Percentiles rank a stretch among this genome's conserved stretches.
phyloP scores from a whole-genome alignment of 768 basidiomycete genomes.

The Suillus brevipes region DNA sequence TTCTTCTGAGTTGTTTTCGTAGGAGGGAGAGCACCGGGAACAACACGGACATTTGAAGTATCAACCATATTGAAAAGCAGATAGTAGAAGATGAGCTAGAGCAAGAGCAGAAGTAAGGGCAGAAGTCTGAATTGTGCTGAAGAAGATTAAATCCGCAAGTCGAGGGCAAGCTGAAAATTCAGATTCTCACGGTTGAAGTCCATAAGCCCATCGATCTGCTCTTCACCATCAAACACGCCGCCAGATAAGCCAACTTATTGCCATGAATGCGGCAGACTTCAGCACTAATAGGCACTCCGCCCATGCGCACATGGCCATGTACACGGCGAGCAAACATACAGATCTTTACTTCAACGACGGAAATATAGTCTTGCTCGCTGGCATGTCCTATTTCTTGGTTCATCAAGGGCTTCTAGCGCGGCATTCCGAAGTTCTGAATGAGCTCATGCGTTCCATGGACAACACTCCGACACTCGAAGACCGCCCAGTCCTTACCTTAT shows the following conservation, averaged over 20 bases:
- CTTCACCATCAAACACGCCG: neutral
- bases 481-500: constrained; percentile 52
- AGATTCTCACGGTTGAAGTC: constrained; percentile 12
- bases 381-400: constrained; percentile 61
- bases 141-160: neutral
- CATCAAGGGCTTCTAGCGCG: constrained; percentile 65
- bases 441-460: constrained; percentile 38
- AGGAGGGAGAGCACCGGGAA: constrained; percentile 78
- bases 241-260: neutral
- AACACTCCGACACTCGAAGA: constrained; percentile 45
- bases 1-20: constrained; percentile 62
- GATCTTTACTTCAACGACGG: constrained; percentile 68
- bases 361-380: constrained; percentile 64
- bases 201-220: neutral
- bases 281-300: constrained; percentile 44
- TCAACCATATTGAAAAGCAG: constrained; percentile 35
- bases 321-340: constrained; percentile 41
- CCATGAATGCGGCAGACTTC: constrained; percentile 37
- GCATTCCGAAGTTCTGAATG: constrained; percentile 55
- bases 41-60: constrained; percentile 47
- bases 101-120: constrained; percentile 3
- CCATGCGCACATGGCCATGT: constrained; percentile 18
- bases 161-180: constrained; percentile 12
- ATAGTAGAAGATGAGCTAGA: constrained; percentile 7
- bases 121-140: neutral